Percentiles rank a stretch among this genome's conserved stretches.
Evolutionary conservation across 2,329 filamentous ascomycete species (phyloP).

Genomic region (Diaporthe citriasiana): DNA sequence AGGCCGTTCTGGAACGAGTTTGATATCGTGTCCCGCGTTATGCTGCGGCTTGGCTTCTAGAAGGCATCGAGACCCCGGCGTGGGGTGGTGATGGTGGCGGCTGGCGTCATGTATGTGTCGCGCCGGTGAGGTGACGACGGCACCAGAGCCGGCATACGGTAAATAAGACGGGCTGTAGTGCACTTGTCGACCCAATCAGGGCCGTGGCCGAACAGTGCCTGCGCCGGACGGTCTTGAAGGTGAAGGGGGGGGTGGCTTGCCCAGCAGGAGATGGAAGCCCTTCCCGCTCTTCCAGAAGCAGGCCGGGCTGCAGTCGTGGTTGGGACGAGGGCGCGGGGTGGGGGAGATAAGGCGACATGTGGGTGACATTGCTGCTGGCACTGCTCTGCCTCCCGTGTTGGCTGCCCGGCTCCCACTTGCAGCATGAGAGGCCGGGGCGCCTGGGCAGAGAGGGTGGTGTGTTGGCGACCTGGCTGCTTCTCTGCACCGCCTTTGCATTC

Average conservation of each 20-base stretch:
- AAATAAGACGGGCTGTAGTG: slow-evolving; percentile 9
- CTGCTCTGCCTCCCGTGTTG: slow-evolving; percentile 15
- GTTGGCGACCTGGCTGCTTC: slow-evolving; percentile 11
- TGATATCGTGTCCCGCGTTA: slow-evolving; percentile 26
- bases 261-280: slow-evolving; percentile 27
- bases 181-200: slow-evolving; percentile 2
- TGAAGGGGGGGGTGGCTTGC: slow-evolving; percentile 12
- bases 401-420: slow-evolving; percentile 17
- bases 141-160: slow-evolving; percentile 31
- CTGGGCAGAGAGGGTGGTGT: background rate
- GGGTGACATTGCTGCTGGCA: slow-evolving; percentile 30
- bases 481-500: background rate
- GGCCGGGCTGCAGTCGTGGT: slow-evolving; percentile 1
- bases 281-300: slow-evolving; percentile 37
- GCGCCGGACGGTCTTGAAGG: background rate
- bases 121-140: slow-evolving; percentile 31
- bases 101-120: background rate
- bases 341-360: slow-evolving; percentile 27
- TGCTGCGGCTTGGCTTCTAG: slow-evolving; percentile 25
- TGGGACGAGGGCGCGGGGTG: background rate
- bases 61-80: slow-evolving; percentile 15
- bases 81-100: background rate
- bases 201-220: background rate
- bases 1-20: slow-evolving; percentile 20
- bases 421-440: background rate